Conservation (phyloP, 1,284 basidiomycete genomes). For the Ganoderma lingzhi region DNA sequence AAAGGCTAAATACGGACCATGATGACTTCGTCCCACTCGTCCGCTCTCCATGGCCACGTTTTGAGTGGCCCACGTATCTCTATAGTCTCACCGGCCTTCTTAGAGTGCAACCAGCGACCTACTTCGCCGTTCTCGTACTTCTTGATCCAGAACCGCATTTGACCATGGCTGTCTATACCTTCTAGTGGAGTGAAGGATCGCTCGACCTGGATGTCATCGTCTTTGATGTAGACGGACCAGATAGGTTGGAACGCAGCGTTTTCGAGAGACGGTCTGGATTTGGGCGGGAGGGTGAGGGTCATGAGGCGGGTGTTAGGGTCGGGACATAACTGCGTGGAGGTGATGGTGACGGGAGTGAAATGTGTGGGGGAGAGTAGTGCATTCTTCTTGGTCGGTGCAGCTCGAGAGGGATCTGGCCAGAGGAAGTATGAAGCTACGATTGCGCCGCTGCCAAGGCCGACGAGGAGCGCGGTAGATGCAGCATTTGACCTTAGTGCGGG, state of each 20-base stretch:
- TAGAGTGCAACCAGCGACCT: conserved; percentile 81
- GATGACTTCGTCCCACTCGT: conserved; percentile 77
- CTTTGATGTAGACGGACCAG: conserved; percentile 84
- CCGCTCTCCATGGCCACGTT: conserved; percentile 74
- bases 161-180: conserved; percentile 68
- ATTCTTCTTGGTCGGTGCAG: conserved; percentile 43
- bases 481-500: not conserved
- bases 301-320: conserved; percentile 56
- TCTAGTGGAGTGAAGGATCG: conserved; percentile 83
- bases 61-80: conserved; percentile 81
- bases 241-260: conserved; percentile 52
- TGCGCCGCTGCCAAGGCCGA: conserved; percentile 43
- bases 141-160: conserved; percentile 81
- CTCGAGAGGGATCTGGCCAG: conserved; percentile 54
- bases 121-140: conserved; percentile 83
- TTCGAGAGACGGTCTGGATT: conserved; percentile 45
- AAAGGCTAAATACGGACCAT: conserved; percentile 60
- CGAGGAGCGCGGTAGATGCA: conserved; percentile 20
- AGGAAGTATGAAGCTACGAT: conserved; percentile 57
- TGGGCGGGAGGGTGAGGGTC: conserved; percentile 61
- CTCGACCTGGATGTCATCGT: conserved; percentile 90
- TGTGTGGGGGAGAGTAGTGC: conserved; percentile 60
- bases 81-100: conserved; percentile 68
- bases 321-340: conserved; percentile 55
- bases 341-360: conserved; percentile 72